Conservation (phyloP, 345 rosid species). For the Brassica juncea region DNA sequence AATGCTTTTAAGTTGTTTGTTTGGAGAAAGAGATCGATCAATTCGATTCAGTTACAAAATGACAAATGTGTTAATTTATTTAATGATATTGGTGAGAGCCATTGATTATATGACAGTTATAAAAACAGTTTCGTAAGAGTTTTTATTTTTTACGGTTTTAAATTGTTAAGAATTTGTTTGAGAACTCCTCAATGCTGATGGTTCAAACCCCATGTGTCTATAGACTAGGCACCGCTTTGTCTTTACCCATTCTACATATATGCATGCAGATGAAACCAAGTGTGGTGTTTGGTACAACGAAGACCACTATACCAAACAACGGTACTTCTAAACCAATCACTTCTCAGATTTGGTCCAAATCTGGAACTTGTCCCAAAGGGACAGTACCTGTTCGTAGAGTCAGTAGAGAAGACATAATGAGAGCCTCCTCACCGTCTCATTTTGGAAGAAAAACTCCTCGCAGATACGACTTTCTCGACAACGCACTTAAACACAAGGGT, state of each 20-base stretch:
- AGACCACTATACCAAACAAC: not conserved
- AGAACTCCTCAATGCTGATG: too few species aligned
- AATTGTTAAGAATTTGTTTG: too few species aligned
- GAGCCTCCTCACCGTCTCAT: conserved; percentile 37
- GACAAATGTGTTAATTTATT: too few species aligned
- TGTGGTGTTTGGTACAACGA: not conserved
- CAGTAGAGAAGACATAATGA: conserved; percentile 41
- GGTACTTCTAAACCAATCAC: conserved; percentile 23
- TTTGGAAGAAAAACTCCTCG: conserved; percentile 41
- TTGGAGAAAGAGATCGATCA: too few species aligned
- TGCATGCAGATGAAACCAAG: conserved; percentile 50
- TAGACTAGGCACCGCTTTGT: not conserved
- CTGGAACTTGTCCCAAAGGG: conserved; percentile 50
- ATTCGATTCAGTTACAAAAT: too few species aligned
- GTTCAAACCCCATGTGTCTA: not conserved
- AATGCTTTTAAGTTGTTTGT: too few species aligned
- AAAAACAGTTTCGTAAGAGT: too few species aligned
- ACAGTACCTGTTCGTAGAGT: conserved; percentile 56
- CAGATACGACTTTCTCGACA: conserved; percentile 6
- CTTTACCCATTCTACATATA: not conserved
- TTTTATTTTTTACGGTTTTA: too few species aligned
- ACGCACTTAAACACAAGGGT: conserved; percentile 9
- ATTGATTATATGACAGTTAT: too few species aligned
- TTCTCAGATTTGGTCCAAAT: conserved; percentile 50
- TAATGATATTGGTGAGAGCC: too few species aligned